Evolutionary conservation across 2,329 filamentous ascomycete species (phyloP), one percentile per base, ranked within the genome.

Genomic region (Talaromyces sp.): DNA sequence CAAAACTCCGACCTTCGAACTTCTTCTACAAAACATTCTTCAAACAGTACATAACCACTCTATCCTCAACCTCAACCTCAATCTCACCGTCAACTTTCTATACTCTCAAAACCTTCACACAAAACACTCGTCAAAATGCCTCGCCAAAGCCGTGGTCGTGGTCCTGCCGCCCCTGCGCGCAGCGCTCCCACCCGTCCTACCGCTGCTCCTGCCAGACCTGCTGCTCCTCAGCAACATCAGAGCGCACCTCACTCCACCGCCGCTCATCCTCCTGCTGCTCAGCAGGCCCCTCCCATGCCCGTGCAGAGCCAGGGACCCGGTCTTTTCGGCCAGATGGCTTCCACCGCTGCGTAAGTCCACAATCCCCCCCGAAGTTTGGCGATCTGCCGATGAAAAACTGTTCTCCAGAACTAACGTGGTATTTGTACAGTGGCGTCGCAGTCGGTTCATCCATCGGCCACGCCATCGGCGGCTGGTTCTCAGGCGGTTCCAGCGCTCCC

Each of bases 391-490:
- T 5, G 17, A 22, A 36, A 22, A 29, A 29, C 5, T 29, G 27
- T 29, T 29, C 27, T 5, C 5, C 3, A 29, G 27, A 29, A 29
- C 27, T 29, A 29, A 29, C 27, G 27, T 45, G 13, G 19, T 36
- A 25, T 36, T 31, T 40, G 51, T 66, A 72, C 73, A 98, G 94
- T 76, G 95, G 95, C 88, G 95, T 98, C 74, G 95, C 95, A 72
- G 90, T 98, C 77, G 95, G 95, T 69, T 97, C 93, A 67, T 93
- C 93, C 13, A 91, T 98, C 83, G 95, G 95, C 78, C 93, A 98
- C 82, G 94, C 93, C 74, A 90, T 98, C 80, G 92, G 93, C 74
- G 91, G 93, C 69, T 82, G 95, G 78, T 98, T 98, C 84, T 80
- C 86, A 74, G 93, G 93, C 77, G 88, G 90, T 72, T 87, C 80